phyloP scores from a whole-genome alignment of 139 green algal species.

The Desmodesmus armatus region DNA sequence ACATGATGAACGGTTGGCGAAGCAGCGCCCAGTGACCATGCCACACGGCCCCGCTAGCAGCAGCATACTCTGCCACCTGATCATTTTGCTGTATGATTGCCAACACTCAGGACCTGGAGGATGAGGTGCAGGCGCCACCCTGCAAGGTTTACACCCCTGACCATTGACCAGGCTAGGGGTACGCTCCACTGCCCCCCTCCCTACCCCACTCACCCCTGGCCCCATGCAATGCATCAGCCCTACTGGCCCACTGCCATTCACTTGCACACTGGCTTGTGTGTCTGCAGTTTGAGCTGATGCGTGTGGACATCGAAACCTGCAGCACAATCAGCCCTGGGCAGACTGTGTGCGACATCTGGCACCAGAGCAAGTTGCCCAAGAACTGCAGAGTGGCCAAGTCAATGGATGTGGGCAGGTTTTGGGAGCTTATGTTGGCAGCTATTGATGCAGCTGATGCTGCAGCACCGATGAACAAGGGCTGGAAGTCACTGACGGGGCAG shows the following conservation, averaged over 20 bases:
- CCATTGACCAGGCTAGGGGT: too few relatives aligned
- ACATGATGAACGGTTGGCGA: too few relatives aligned
- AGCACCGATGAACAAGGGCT: conserved; percentile 59
- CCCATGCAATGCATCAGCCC: neutral
- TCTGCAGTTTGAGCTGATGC: conserved; percentile 39
- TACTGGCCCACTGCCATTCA: neutral
- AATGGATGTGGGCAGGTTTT: conserved; percentile 73
- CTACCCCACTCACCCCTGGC: neutral
- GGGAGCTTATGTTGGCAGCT: conserved; percentile 67
- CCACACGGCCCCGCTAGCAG: too few relatives aligned
- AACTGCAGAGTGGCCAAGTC: conserved; percentile 77
- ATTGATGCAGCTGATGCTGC: conserved; percentile 57
- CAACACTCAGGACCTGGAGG: too few relatives aligned
- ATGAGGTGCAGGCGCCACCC: too few relatives aligned
- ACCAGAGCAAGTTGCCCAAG: conserved; percentile 52
- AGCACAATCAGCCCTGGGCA: conserved; percentile 78
- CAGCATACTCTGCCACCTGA: too few relatives aligned
- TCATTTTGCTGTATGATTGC: too few relatives aligned
- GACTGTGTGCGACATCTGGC: conserved; percentile 89
- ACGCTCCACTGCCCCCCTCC: too few relatives aligned
- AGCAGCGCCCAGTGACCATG: too few relatives aligned
- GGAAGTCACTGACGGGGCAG: too few relatives aligned
- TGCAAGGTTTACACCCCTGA: too few relatives aligned
- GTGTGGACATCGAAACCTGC: conserved; percentile 86
- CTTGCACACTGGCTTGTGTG: neutral